Evolutionary conservation across 2,329 filamentous ascomycete genomes (phyloP), one percentile per base, ranked within the genome.

Genomic region (Gaeumannomyces tritici): DNA sequence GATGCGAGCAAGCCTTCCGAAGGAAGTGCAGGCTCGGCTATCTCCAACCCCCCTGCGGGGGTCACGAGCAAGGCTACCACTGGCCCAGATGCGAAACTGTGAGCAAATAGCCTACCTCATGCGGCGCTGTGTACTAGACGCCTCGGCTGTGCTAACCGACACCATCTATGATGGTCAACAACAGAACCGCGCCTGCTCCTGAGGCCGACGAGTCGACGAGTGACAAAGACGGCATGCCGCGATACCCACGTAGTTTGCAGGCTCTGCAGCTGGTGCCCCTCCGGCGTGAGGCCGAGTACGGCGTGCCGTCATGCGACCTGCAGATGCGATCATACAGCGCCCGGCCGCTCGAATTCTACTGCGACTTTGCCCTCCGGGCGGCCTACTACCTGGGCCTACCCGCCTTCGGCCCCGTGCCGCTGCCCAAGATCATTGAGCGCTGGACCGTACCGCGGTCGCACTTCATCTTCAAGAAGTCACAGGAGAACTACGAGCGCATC

Each of bases 401-500:
- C 12, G 92, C 92, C 3, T 89, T 85, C 58, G 95, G 95, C 0
- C 93, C 95, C 7, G 81, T 95, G 7, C 91, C 93, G 13, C 80
- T 99, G 24, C 95, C 95, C 1, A 86, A 89, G 63, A 91, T 93
- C 66, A 89, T 85, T 21, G 91, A 99, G 79, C 86, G 93, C 69
- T 99, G 95, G 95, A 98, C 95, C 0, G 92, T 98, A 2, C 91
- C 92, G 12, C 85, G 86, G 70, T 86, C 86, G 71, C 89, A 90
- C 74, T 99, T 99, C 79, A 91, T 97, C 67, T 90, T 91, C 80
- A 99, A 98, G 79, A 99, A 99, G 78, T 89, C 86, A 51, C 93
- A 99, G 76, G 95, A 99, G 78, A 99, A 99, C 76, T 99, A 96
- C 71, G 93, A 98, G 79, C 84, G 95, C 62, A 88, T 95, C 64